Evolutionary conservation across 257 asterid species (phyloP).

Genomic region (Nyctanthes arbortristis): DNA sequence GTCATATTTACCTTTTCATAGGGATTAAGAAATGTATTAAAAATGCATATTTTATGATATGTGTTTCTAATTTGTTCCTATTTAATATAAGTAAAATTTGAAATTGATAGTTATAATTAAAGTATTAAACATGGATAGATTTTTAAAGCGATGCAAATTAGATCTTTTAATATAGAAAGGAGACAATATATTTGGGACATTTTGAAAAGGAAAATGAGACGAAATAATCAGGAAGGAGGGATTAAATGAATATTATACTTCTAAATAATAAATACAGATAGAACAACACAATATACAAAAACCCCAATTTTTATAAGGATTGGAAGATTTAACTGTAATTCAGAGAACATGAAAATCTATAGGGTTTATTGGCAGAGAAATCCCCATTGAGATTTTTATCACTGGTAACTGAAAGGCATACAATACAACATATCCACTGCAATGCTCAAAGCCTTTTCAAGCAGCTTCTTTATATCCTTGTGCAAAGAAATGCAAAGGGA

Average conservation of each 20-base stretch:
- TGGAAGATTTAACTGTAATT: neutral
- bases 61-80: no score
- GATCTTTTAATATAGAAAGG: no score
- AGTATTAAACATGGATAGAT: no score
- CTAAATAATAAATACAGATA: neutral
- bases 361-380: slow-evolving; percentile 8
- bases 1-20: no score
- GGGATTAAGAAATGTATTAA: no score
- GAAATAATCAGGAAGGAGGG: neutral
- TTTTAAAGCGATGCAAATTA: no score
- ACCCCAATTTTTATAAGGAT: slow-evolving; percentile 6
- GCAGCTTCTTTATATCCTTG: slow-evolving; percentile 20
- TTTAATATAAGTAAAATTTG: no score
- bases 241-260: neutral
- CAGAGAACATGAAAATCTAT: slow-evolving; percentile 8
- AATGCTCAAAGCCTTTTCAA: neutral
- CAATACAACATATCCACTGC: neutral
- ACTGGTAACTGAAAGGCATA: neutral
- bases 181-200: no score
- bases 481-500: neutral
- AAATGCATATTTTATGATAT: no score
- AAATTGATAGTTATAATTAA: no score
- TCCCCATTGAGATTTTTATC: slow-evolving; percentile 22
- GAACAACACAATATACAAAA: neutral
- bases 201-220: no score